Evolutionary conservation across 2,329 filamentous ascomycete species (phyloP).

Genomic region (Phaeophleospora eucalypticola): DNA sequence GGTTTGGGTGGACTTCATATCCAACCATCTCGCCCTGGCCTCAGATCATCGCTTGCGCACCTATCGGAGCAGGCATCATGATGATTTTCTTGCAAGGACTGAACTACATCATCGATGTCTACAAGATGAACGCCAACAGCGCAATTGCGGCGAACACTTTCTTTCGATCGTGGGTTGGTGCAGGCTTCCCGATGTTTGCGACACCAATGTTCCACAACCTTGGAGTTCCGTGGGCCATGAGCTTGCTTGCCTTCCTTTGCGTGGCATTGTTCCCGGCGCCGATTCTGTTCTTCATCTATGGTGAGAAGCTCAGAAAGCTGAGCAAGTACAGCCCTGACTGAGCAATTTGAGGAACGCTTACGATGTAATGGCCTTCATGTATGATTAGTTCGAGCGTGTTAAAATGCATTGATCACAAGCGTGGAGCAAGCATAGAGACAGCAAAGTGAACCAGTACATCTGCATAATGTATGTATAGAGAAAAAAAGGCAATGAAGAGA

Average conservation of each 20-base stretch:
- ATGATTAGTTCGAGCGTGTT: too few species aligned
- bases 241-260: constrained; percentile 30
- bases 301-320: constrained; percentile 23
- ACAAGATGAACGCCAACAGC: constrained; percentile 36
- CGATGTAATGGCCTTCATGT: too few species aligned
- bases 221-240: constrained; percentile 31
- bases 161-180: constrained; percentile 29
- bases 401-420: too few species aligned
- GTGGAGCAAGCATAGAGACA: too few species aligned
- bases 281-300: constrained; percentile 27
- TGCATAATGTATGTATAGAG: too few species aligned
- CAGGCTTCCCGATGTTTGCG: constrained; percentile 33
- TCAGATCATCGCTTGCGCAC: constrained; percentile 37
- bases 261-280: constrained; percentile 27
- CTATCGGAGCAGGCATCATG: constrained; percentile 38
- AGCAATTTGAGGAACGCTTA: background rate
- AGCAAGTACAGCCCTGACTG: constrained; percentile 14
- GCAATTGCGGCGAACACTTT: constrained; percentile 36
- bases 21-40: constrained; percentile 38
- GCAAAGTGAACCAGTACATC: too few species aligned
- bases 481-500: too few species aligned
- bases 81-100: constrained; percentile 36
- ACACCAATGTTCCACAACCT: constrained; percentile 34
- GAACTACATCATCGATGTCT: constrained; percentile 47
- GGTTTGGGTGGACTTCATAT: constrained; percentile 54